These are phyloP conservation scores for Entomortierella parvispora DNA, from an alignment of 192 early-diverging fungal genomes.

Conservation along the genomic window DNA sequence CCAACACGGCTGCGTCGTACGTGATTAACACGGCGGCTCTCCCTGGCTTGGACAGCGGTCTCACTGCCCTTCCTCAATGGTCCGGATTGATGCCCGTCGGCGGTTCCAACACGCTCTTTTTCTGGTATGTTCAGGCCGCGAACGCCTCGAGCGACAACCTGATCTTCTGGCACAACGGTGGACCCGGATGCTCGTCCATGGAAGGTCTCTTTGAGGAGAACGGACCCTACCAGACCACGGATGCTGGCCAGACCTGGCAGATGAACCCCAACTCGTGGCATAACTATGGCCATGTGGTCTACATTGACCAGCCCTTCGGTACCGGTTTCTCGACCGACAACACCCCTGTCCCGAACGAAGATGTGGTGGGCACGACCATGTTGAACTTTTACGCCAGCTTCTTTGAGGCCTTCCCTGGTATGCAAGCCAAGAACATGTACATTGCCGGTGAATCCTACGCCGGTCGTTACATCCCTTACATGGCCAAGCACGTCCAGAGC, in stretches of 20 bases:
- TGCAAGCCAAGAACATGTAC: slow-evolving; percentile 39
- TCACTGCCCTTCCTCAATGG: slow-evolving; percentile 1
- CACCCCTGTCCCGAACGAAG: slow-evolving; percentile 1
- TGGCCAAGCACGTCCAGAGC: slow-evolving; percentile 31
- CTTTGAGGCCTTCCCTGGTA: slow-evolving; percentile 47
- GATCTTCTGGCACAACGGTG: slow-evolving; percentile 17
- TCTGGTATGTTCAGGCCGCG: slow-evolving; percentile 17
- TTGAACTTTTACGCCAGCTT: slow-evolving; percentile 47
- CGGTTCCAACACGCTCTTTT: slow-evolving; percentile 8
- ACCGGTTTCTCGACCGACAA: slow-evolving; percentile 11
- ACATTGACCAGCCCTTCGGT: slow-evolving; percentile 12
- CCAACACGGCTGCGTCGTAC: background rate
- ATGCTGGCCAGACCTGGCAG: slow-evolving; percentile 6
- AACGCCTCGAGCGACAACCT: slow-evolving; percentile 11
- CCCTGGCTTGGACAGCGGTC: slow-evolving; percentile 3
- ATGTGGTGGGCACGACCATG: slow-evolving; percentile 33
- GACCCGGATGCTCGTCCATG: slow-evolving; percentile 1
- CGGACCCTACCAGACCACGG: slow-evolving; percentile 7
- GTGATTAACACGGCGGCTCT: slow-evolving; percentile 5
- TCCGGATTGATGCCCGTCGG: slow-evolving; percentile 11
- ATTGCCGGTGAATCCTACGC: slow-evolving; percentile 58
- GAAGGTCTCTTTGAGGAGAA: slow-evolving; percentile 12
- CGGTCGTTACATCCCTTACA: slow-evolving; percentile 56
- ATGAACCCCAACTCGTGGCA: slow-evolving; percentile 11
- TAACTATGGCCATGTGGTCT: slow-evolving; percentile 10